Conservation (phyloP, 345 rosid genomes). For the Erodium maritimum region DNA sequence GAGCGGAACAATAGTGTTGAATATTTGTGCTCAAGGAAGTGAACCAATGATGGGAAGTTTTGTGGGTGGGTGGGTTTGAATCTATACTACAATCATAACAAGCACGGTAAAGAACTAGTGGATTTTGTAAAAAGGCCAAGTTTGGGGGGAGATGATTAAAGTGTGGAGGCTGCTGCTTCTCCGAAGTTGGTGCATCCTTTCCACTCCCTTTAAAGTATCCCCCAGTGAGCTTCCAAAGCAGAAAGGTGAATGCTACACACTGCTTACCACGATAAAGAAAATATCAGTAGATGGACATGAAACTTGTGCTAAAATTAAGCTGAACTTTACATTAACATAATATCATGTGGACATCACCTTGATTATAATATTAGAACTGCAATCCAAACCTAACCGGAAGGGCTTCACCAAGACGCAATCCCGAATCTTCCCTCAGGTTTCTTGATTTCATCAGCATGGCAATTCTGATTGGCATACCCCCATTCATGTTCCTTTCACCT, state of each 20-base stretch:
- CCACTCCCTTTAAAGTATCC: constrained; percentile 10
- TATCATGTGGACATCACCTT: not conserved
- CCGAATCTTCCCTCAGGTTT: not conserved
- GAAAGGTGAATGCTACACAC: constrained; percentile 10
- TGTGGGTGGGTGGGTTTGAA: constrained; percentile 20
- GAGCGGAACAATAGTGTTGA: constrained; percentile 1
- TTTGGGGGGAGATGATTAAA: constrained; percentile 24
- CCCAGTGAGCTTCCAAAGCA: constrained; percentile 3
- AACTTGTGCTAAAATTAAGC: not conserved
- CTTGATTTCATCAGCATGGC: not conserved
- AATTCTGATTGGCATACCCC: not conserved
- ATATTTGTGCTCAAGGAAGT: not conserved
- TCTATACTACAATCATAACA: constrained; percentile 14
- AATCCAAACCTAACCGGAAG: not conserved
- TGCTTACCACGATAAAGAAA: not conserved
- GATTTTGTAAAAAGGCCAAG: constrained; percentile 11
- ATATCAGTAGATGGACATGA: not conserved
- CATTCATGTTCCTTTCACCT: not conserved
- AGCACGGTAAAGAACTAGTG: constrained; percentile 5
- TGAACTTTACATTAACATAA: not conserved
- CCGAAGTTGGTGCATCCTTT: constrained; percentile 8
- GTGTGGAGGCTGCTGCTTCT: constrained; percentile 9
- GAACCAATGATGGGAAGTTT: constrained; percentile 10
- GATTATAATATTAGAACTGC: not conserved
- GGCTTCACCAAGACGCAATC: not conserved